Base-by-base conservation (phyloP, 306 rosid genomes). In the Quercus suber region DNA sequence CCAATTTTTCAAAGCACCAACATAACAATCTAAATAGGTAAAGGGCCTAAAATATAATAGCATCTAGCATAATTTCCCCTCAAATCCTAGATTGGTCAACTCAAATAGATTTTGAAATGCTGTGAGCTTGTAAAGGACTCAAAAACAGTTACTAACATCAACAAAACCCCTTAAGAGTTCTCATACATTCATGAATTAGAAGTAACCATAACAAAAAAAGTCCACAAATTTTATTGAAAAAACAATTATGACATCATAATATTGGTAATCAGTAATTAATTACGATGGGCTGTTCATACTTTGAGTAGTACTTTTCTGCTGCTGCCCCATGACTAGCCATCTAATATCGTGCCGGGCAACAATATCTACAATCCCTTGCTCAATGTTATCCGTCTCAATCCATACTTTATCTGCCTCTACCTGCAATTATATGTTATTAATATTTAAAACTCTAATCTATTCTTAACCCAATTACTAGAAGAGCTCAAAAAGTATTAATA, bases 291-390 rank as follows among this genome's bases (percentile, higher is more conserved):
- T 58, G 76, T 78, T 79, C 87, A 77, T 88, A 94, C 98, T 90
- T 89, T 18, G 80, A 69, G 72, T 82, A 82, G 68, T 81, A 79
- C 76, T 69, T 81, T 57, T 90, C 92, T 35, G 89, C 83, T 58
- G 90, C 88, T 70, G 89, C 93, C 82, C 97, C 93, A 94, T 88
- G 57, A 94, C 92, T 61, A 94, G 97, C 94, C 97, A 90, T 81
- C 85, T 88, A 78, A 94, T 86, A 61, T 75, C 76, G 81, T 86
- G 89, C 69, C 73, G 85, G 70, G 84, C 72, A 84, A 94, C 84
- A 61, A 90, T 77, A 77, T 90, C 88, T 19, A 83, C 52, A 60
- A 94, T 89, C 81, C 97, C 98, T 82, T 86, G 79, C 89, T 89
- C 97, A 53, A 90, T 77, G 74, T 59, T 81, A 55, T 91, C 89